Evolutionary conservation across 441 rosid genomes (phyloP), one percentile per base, ranked within the genome.

Genomic region (Adansonia madagascariensis): DNA sequence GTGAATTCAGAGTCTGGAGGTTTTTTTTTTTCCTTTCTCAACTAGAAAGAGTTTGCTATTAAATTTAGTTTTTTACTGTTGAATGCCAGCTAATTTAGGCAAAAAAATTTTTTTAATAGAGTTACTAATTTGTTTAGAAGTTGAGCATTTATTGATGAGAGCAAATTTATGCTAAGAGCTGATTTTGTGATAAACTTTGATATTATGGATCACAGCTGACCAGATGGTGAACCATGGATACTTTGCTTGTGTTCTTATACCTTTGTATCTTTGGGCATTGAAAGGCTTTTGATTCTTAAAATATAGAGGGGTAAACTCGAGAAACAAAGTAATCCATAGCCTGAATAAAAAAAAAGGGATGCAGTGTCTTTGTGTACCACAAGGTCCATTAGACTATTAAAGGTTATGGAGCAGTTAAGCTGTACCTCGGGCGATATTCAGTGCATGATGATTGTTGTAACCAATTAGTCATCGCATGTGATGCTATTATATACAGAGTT

Each of bases 161-260:
- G 11, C 22, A 70, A 52, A 15, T 11, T 52, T 70, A 27, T 70
- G 62, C 8, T 4, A 39, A 55, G 15, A 24, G 18, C 46, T 70
- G 20, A 14, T 69, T 69, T 11, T 11, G 7, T 22, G 57, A 47
- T 49, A 49, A 69, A 69, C 10, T 49, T 14, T 17, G 60, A 69
- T 24, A 14, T 15, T 49, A 14, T 24, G 41, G 73, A 50, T 69
- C 75, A 31, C 10, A 31, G 62, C 61, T 15, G 47, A 71, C 61
- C 44, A 46, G 61, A 15, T 52, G 59, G 60, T 52, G 61, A 52
- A n/a, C 62, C 1, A 0, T 3, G 4, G 24, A 41, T 71, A 22
- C 17, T 69, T 69, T 46, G 62, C 27, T 71, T 69, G 24, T 69
- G 12, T 49, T 69, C 73, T 69, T 69, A 8, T 49, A 15, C 12